These are phyloP conservation scores for Eutrema japonicum DNA, from an alignment of 345 rosid genomes.

Conservation along the genomic window DNA sequence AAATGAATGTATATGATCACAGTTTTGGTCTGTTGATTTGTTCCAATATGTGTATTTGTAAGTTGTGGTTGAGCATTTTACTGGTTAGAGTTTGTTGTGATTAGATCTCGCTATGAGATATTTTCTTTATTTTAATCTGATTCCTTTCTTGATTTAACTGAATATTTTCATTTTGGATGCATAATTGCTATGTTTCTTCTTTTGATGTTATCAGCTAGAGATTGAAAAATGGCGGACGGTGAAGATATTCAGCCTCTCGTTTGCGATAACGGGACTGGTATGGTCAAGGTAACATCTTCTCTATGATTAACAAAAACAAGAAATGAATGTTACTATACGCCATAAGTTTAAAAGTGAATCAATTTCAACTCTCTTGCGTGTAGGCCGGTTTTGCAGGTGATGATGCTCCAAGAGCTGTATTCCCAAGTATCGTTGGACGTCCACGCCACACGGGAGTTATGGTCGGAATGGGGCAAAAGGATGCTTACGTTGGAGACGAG, in stretches of 20 bases:
- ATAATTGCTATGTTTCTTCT: conserved; percentile 26
- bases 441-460: conserved; percentile 74
- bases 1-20: too few species aligned
- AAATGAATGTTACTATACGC: conserved; percentile 4
- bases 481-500: conserved; percentile 71
- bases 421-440: conserved; percentile 72
- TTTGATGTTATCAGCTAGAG: conserved; percentile 32
- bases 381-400: conserved; percentile 80
- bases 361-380: background rate
- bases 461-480: conserved; percentile 74
- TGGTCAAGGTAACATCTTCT: conserved; percentile 57
- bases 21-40: background rate
- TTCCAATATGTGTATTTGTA: background rate
- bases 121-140: background rate
- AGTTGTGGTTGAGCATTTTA: too few species aligned
- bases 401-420: conserved; percentile 78
- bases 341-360: background rate
- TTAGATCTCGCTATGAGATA: too few species aligned
- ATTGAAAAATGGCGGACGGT: conserved; percentile 57
- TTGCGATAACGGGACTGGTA: conserved; percentile 70
- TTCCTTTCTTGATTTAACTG: background rate
- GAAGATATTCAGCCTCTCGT: conserved; percentile 74
- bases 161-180: background rate
- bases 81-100: too few species aligned
- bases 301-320: background rate